Percentiles rank a stretch among this genome's conserved stretches.
phyloP scores from a whole-genome alignment of 306 rosid genomes.

The Quercus alba region DNA sequence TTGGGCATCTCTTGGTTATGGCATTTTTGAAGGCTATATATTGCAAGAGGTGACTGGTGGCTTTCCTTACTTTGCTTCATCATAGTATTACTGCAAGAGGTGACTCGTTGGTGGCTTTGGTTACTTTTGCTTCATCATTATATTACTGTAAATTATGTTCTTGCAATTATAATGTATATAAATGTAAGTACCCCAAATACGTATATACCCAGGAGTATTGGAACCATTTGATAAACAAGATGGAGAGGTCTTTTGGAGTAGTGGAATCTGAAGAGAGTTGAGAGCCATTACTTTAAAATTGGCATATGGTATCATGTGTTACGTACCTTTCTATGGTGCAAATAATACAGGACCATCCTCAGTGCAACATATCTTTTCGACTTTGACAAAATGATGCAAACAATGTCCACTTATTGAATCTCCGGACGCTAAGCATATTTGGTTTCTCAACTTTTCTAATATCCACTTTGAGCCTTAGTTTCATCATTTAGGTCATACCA shows the following conservation, averaged over 20 bases:
- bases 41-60: not conserved
- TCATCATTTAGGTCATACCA: not conserved
- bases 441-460: not conserved
- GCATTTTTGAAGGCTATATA: not conserved
- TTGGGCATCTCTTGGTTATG: not conserved
- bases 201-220: not conserved
- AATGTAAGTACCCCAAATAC: too few relatives aligned
- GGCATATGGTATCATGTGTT: too few relatives aligned
- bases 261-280: constrained; percentile 73
- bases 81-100: not conserved
- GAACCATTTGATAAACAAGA: constrained; percentile 63
- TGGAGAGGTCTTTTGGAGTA: constrained; percentile 90
- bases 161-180: not conserved
- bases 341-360: not conserved
- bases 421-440: not conserved
- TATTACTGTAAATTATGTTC: not conserved
- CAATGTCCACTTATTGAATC: not conserved
- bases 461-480: not conserved
- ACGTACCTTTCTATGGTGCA: not conserved
- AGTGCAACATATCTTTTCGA: not conserved
- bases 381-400: not conserved
- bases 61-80: not conserved
- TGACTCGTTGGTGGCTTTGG: not conserved
- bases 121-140: not conserved
- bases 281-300: constrained; percentile 76